Base-by-base conservation (phyloP, 192 early-diverging fungal genomes). In the Rhizoclosmatium globosum region DNA sequence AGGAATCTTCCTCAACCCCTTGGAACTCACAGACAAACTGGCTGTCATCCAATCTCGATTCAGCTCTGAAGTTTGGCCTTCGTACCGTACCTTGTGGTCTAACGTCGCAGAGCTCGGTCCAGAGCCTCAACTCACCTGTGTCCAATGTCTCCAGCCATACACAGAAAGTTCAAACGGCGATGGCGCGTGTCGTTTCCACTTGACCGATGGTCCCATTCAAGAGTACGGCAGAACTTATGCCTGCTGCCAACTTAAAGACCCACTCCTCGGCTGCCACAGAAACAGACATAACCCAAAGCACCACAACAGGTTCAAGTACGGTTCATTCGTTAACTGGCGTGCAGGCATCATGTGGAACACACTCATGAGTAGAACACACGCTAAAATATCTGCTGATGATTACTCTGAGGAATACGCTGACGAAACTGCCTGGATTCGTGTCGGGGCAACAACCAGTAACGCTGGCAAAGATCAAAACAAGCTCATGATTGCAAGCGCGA, bases 1-100 rank as follows among this genome's bases (percentile, higher is more conserved):
- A 57, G 77, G 66, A 31, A 47, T 79, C n/a, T 79, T 79, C 38
- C 2, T 79, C 6, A 66, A 79, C 42, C 77, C 77, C 41, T 39
- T 42, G 9, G 77, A 79, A 19, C 23, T 79, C 15, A n/a, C 3
- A 2, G 77, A 79, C 57, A 79, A 79, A 48, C 53, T 79, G 11
- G 6, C 42, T 19, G 38, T 45, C 4, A 79, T 79, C 46, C 39
- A 42, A 6, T 9, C 57, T 56, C n/a, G 77, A 2, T 71, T 65
- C 21, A 42, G 17, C 21, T 42, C 6, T 17, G 64, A 76, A 65
- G 47, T 76, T 4, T 65, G 74, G 64, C 13, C 43, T 15, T 7
- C 7, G 7, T 77, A 71, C 50, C 76, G 76, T 11, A n/a, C 6
- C 11, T 9, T 15, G 6, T 77, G 76, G 76, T 68, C 23, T 6